Evolutionary conservation across 306 rosid species (phyloP).

Genomic region (Abrus pulchellus): DNA sequence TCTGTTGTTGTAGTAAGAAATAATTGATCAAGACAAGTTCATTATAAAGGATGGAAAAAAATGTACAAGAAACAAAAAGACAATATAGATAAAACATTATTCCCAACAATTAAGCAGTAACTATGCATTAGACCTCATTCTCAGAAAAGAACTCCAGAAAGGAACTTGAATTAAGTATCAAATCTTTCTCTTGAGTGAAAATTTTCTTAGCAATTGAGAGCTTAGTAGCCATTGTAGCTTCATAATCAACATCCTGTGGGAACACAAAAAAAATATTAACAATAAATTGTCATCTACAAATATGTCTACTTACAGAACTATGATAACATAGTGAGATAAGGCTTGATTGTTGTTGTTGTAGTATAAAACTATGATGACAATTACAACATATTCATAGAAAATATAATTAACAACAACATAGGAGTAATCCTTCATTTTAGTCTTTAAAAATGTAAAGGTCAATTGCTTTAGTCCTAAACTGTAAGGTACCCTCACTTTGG

Average conservation of each 20-base stretch:
- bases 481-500: too few relatives aligned
- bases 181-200: conserved; percentile 76
- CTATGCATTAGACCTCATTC: conserved; percentile 71
- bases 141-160: conserved; percentile 76
- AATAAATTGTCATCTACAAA: conserved; percentile 40
- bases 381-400: conserved; percentile 28
- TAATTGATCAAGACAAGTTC: conserved; percentile 21
- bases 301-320: background rate
- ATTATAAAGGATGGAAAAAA: conserved; percentile 19
- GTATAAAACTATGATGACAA: background rate
- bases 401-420: conserved; percentile 12
- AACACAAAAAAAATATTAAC: conserved; percentile 30
- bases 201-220: conserved; percentile 88
- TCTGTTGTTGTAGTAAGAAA: background rate
- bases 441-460: background rate
- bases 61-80: conserved; percentile 9
- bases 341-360: too few relatives aligned
- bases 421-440: background rate
- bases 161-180: conserved; percentile 73
- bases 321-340: too few relatives aligned
- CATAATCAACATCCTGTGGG: conserved; percentile 89
- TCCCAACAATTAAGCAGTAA: conserved; percentile 38
- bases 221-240: conserved; percentile 82
- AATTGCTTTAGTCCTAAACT: too few relatives aligned
- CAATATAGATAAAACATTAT: conserved; percentile 6